phyloP scores from a whole-genome alignment of 768 basidiomycete species.

The Leccinum sublutescens region DNA sequence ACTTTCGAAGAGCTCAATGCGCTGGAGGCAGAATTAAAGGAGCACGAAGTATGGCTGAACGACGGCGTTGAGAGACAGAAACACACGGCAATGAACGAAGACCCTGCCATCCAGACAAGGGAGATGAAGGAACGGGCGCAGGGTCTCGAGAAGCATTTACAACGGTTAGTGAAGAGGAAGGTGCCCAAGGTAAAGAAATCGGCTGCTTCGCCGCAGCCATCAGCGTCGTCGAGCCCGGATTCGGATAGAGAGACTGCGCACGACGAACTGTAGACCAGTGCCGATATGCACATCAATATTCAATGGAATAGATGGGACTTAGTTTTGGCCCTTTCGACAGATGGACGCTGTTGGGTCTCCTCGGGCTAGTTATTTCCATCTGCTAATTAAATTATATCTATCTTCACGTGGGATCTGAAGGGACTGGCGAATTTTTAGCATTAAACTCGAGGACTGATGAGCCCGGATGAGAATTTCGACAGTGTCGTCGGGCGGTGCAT shows the following conservation, averaged over 20 bases:
- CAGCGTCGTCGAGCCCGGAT: slow-evolving; percentile 19
- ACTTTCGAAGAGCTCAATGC: slow-evolving; percentile 80
- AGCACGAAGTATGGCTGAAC: slow-evolving; percentile 82
- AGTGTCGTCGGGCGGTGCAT: no score
- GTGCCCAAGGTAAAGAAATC: slow-evolving; percentile 59
- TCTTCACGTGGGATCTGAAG: background rate
- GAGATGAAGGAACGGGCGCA: slow-evolving; percentile 87
- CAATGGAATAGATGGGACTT: slow-evolving; percentile 13
- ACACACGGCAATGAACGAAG: slow-evolving; percentile 64
- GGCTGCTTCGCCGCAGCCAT: slow-evolving; percentile 22
- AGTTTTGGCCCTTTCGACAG: background rate
- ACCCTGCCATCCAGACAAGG: slow-evolving; percentile 81
- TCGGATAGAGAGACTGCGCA: slow-evolving; percentile 24
- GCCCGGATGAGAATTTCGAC: background rate
- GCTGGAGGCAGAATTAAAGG: slow-evolving; percentile 73
- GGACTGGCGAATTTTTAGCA: background rate
- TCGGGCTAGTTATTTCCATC: background rate
- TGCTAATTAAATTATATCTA: background rate
- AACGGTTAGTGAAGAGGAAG: slow-evolving; percentile 67
- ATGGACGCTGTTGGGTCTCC: background rate
- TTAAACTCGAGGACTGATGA: background rate
- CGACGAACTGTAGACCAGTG: slow-evolving; percentile 28
- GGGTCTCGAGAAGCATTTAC: slow-evolving; percentile 72
- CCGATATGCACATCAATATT: background rate
- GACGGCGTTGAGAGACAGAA: slow-evolving; percentile 84